phyloP scores from a whole-genome alignment of 441 rosid genomes.

The Capsella rubella region DNA sequence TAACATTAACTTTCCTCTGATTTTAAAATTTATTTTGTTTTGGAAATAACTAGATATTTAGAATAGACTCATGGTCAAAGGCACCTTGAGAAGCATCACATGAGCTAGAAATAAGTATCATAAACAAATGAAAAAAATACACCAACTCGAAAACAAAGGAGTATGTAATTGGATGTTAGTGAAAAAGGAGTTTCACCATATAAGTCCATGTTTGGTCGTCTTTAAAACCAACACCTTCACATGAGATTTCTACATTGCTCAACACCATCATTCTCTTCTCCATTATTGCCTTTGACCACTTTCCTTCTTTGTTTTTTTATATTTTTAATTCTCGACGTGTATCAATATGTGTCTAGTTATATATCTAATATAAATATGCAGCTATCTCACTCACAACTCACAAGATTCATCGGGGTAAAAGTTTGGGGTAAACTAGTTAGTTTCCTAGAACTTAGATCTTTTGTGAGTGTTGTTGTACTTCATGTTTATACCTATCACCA shows the following conservation, averaged over 20 bases:
- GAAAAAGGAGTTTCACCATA: constrained; percentile 42
- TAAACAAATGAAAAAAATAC: background rate
- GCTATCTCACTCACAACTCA: constrained; percentile 32
- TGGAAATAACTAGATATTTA: background rate
- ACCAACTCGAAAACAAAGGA: constrained; percentile 19
- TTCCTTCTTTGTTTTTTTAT: constrained; percentile 43
- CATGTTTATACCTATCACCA: background rate
- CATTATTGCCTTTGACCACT: constrained; percentile 92
- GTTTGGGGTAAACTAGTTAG: constrained; percentile 21
- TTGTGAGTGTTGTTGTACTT: background rate
- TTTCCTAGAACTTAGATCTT: constrained; percentile 32
- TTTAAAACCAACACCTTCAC: constrained; percentile 65
- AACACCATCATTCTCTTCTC: constrained; percentile 58
- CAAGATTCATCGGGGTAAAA: constrained; percentile 30
- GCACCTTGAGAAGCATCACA: constrained; percentile 49
- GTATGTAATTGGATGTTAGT: constrained; percentile 30
- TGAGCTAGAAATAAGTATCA: constrained; percentile 39
- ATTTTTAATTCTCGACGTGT: background rate
- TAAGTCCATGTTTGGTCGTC: constrained; percentile 53
- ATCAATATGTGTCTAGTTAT: background rate
- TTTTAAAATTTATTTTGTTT: background rate
- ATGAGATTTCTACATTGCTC: constrained; percentile 65
- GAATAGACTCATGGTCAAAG: constrained; percentile 47
- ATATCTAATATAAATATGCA: constrained; percentile 21
- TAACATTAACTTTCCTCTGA: background rate